Evolutionary conservation across 139 green algal genomes (phyloP), one percentile per base, ranked within the genome.

Genomic region (Zygnema circumcarinatum): DNA sequence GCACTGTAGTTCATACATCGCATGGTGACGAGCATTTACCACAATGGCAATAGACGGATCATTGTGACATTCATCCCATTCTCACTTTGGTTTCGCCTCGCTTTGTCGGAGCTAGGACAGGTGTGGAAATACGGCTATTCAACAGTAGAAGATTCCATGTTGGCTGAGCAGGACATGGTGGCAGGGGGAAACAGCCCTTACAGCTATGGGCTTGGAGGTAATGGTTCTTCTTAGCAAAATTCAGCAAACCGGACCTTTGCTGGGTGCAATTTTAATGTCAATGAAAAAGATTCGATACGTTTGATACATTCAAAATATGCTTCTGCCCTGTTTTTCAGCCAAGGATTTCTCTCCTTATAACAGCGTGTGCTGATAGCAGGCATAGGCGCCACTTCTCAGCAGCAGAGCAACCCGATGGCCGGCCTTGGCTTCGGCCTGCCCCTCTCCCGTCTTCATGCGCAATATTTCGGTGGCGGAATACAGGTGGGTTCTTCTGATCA

Each of bases 361-460:
- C n/a, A n/a, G n/a, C n/a, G n/a, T n/a, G n/a, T n/a, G n/a, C n/a
- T n/a, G n/a, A n/a, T n/a, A n/a, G n/a, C n/a, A n/a, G n/a, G 16
- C 47, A 62, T 62, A 62, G 47, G 16, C 16, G 47, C 16, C 16
- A 16, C 47, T 62, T 62, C 47, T 25, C 7, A 62, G 7, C 47
- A 16, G 47, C 47, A 62, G 16, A 62, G 68, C 68, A 62, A 52
- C 1, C 82, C 82, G 11, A 87, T 97, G 91, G 94, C 93, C 2
- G 95, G 96, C 2, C 88, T 98, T 25, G 96, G 96, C 1, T 98
- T 98, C 79, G 96, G 96, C 0, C 92, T 98, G 82, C 96, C 95
- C 0, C 90, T 98, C 38, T 96, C 94, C 0, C 91, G 96, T 2
- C 87, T 98, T 67, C 95, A 98, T 87, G 96, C 96, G 0, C 52